A percentile compares a stretch with the other conserved stretches of the same genome.
Conservation (phyloP, 257 asterid genomes). For the Solanum rostratum region DNA sequence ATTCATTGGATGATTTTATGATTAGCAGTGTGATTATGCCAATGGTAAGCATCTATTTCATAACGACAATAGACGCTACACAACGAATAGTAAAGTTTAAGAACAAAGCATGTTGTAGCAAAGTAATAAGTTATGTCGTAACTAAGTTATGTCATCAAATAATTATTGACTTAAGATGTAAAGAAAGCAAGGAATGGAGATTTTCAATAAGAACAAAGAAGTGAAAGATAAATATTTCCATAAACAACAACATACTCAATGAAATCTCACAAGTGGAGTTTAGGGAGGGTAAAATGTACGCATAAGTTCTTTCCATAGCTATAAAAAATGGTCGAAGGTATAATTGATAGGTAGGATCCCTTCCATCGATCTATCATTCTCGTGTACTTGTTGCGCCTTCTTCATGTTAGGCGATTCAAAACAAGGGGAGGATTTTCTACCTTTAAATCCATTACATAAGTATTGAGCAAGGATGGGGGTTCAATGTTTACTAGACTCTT, state of each 20-base stretch:
- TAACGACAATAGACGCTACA: not conserved
- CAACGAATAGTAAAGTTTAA: not conserved
- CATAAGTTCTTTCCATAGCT: too few relatives aligned
- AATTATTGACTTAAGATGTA: too few relatives aligned
- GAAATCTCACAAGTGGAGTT: too few relatives aligned
- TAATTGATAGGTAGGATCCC: too few relatives aligned
- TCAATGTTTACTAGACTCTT: not conserved
- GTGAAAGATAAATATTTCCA: too few relatives aligned
- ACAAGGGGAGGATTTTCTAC: not conserved
- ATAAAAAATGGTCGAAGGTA: too few relatives aligned
- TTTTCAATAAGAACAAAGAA: not conserved
- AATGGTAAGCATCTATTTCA: not conserved
- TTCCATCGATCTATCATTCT: not conserved
- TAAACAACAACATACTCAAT: too few relatives aligned
- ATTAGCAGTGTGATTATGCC: not conserved
- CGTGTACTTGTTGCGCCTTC: not conserved
- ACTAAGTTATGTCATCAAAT: too few relatives aligned
- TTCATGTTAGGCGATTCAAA: not conserved
- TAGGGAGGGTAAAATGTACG: too few relatives aligned
- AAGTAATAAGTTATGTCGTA: not conserved
- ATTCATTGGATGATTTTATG: too few relatives aligned
- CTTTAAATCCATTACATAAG: not conserved
- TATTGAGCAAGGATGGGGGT: not conserved
- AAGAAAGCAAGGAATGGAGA: not conserved
- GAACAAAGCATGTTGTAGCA: not conserved